A percentile compares a stretch with the other conserved stretches of the same genome.
These are phyloP conservation scores for Annona cherimola DNA, from an alignment of 164 flowering plant species.

Conservation along the genomic window DNA sequence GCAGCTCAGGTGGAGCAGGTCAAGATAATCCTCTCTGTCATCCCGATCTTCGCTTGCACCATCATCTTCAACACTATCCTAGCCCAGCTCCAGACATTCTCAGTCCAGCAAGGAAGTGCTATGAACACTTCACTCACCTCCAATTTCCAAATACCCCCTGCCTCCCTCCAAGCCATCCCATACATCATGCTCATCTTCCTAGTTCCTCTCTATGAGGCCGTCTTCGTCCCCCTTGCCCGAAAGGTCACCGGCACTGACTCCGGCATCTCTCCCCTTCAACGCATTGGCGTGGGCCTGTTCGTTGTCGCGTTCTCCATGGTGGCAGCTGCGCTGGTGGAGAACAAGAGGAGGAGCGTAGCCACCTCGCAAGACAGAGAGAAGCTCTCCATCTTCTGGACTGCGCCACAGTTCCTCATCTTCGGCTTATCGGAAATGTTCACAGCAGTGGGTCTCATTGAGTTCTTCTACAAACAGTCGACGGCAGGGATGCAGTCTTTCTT, in stretches of 20 bases:
- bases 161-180: conserved; percentile 72
- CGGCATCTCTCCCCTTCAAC: conserved; percentile 59
- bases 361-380: conserved; percentile 10
- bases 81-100: conserved; percentile 82
- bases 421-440: conserved; percentile 77
- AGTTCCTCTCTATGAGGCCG: conserved; percentile 65
- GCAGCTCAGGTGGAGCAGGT: conserved; percentile 68
- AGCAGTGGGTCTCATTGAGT: conserved; percentile 66
- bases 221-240: conserved; percentile 54
- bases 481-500: conserved; percentile 67
- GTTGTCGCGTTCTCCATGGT: conserved; percentile 70
- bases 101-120: conserved; percentile 67
- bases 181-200: conserved; percentile 55
- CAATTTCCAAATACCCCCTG: conserved; percentile 59
- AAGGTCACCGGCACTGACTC: conserved; percentile 46
- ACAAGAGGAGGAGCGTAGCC: conserved; percentile 37
- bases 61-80: conserved; percentile 69
- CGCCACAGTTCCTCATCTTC: conserved; percentile 57
- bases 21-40: conserved; percentile 48
- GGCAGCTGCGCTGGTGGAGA: conserved; percentile 63
- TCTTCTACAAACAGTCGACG: conserved; percentile 56
- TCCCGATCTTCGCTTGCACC: conserved; percentile 71
- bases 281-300: conserved; percentile 67
- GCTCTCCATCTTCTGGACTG: conserved; percentile 56
- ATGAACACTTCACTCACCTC: conserved; percentile 50